Evolutionary conservation across 441 rosid species (phyloP), one percentile per base, ranked within the genome.

Genomic region (Bocquillonia castaneifolia): DNA sequence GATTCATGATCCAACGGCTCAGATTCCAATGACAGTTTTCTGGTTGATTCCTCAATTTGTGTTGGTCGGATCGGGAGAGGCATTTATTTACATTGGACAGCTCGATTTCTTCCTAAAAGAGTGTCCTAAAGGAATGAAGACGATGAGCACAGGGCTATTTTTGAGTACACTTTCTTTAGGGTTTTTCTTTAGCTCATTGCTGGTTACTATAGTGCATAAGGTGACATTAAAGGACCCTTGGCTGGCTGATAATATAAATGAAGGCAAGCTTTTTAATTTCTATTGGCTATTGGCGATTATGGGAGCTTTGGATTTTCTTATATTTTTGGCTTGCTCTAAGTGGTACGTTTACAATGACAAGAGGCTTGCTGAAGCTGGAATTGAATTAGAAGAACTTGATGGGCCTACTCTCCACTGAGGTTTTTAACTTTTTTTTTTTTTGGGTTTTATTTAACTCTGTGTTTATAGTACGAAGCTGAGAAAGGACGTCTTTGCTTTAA

Each of bases 61-160:
- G 63, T 64, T 93, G 3, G 94, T 93, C 3, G 96, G 98, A 51
- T 68, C 93, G 0, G 96, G 97, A 0, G 98, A 93, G 74, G 98
- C 98, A 0, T 80, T 90, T 63, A 85, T 84, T 1, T 93, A 93
- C 59, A 85, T 84, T 0, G 96, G 98, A 48, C 96, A 90, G 42
- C 84, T 93, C 52, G 97, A 89, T 70, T 90, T 93, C 73, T 93
- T 93, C 83, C 75, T 93, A 17, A 86, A 87, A 67, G 98, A 93
- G 68, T 93, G 98, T 44, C 97, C 97, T 2, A 88, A 93, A 66
- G 98, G 96, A 14, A 93, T 93, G 97, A 93, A 93, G 78, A 89
- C 94, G 0, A 90, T 93, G 90, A 90, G 97, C 74, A 90, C 98
- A 0, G 98, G 98, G 26, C 64, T 93, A 59, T 84, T 93, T 66